phyloP scores from a whole-genome alignment of 2,329 filamentous ascomycete genomes.

The Colletotrichum siamense region DNA sequence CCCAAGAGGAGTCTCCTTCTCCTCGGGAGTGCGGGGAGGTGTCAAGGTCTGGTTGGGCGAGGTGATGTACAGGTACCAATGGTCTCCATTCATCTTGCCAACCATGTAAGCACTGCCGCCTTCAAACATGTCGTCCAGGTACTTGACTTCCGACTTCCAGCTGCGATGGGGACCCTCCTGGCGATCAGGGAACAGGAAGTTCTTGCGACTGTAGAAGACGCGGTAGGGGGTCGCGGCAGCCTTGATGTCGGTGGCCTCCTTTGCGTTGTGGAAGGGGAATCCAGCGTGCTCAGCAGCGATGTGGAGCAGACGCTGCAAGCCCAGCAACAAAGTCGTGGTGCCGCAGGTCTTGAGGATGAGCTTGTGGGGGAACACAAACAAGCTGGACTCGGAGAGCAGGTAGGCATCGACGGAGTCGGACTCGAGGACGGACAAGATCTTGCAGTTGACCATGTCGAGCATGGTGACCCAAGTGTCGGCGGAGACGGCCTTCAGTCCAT shows the following conservation, averaged over 20 bases:
- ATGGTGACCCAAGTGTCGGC: constrained; percentile 92
- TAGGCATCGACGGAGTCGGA: constrained; percentile 97
- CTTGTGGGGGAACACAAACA: constrained; percentile 99
- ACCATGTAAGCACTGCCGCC: constrained; percentile 99
- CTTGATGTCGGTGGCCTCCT: constrained; percentile 68
- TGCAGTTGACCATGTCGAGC: constrained; percentile 98
- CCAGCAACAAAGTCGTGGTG: constrained; percentile 90
- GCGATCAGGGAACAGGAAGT: constrained; percentile 93
- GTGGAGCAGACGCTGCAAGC: constrained; percentile 88
- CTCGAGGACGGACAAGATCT: constrained; percentile 92
- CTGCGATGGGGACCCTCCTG: constrained; percentile 94
- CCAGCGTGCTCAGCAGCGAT: constrained; percentile 88
- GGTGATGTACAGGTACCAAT: constrained; percentile 98
- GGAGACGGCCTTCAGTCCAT: constrained; percentile 85
- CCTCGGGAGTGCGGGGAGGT: constrained; percentile 78
- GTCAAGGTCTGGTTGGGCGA: constrained; percentile 82
- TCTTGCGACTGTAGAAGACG: constrained; percentile 99
- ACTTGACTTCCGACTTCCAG: constrained; percentile 96
- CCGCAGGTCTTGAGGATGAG: constrained; percentile 98
- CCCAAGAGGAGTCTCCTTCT: constrained; percentile 27
- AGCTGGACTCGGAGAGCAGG: constrained; percentile 96
- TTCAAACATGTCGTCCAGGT: constrained; percentile 88
- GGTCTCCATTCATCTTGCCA: constrained; percentile 99
- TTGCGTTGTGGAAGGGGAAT: constrained; percentile 81
- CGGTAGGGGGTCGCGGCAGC: constrained; percentile 89